Evolutionary conservation across 352 stramenopile genomes (phyloP), one percentile per base, ranked within the genome.

Genomic region (Pythium rishiriense): DNA sequence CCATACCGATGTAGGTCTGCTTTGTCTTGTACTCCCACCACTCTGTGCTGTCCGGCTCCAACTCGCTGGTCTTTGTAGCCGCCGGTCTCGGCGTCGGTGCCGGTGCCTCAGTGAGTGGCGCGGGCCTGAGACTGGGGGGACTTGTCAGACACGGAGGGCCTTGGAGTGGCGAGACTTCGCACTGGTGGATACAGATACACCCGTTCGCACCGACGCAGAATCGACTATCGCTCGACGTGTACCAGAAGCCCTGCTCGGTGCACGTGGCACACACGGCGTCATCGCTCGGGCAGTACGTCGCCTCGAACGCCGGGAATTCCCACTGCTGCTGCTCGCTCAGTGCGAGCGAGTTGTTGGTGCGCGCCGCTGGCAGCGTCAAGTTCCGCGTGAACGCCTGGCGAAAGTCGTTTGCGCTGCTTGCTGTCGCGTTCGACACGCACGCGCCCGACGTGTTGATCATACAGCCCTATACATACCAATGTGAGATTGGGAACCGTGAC

Each of bases 251-350:
- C 11, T 43, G 21, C 9, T 26, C 33, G 11, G 14, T 22, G 46
- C 56, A 63, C n/a, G 37, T 4, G 2, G 6, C 10, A 17, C 56
- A 63, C n/a, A 63, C 56, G 10, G 43, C 11, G 56, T 53, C 56
- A 4, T 35, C 35, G 26, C 8, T 15, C 4, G 26, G 1, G 25
- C 56, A 63, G 56, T 63, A 63, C 1, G 28, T 41, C 0, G 9
- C 4, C 25, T n/a, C n/a, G n/a, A n/a, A n/a, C n/a, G 47, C 22
- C 22, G 58, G 37, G 41, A 66, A 66, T n/a, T 48, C 5, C 57
- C 57, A 64, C 4, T 56, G n/a, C 31, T 64, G 57, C 4, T n/a
- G 6, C 11, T 8, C 25, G 12, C 17, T 12, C 24, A 52, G 39
- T 15, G 7, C 22, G 25, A 24, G 17, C 7, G n/a, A 28, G 52